Percentiles rank a stretch among this genome's conserved stretches.
phyloP scores from a whole-genome alignment of 495 filamentous ascomycete genomes.

The Lichina pygmaea region DNA sequence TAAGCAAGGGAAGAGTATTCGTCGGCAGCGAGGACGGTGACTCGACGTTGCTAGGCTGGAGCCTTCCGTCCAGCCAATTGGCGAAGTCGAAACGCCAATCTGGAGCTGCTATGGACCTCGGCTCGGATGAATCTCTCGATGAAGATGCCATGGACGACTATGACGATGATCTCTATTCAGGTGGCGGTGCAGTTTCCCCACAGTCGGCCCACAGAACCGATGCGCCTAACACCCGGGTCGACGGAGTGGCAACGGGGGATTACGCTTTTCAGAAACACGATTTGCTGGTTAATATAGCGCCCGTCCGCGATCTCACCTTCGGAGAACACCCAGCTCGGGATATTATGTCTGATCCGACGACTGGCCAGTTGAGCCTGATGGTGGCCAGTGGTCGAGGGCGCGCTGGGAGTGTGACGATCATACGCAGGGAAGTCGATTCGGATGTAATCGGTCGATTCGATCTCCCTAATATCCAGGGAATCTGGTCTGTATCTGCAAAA shows the following conservation, averaged over 20 bases:
- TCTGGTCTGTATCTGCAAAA: constrained; percentile 37
- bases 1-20: constrained; percentile 53
- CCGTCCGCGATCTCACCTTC: constrained; percentile 43
- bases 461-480: constrained; percentile 28
- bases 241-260: constrained; percentile 17
- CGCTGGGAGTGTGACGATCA: constrained; percentile 41
- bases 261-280: constrained; percentile 59
- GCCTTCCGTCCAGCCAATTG: constrained; percentile 21
- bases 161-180: constrained; percentile 46
- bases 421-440: constrained; percentile 51
- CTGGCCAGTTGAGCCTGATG: constrained; percentile 39
- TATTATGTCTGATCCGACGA: too few species aligned
- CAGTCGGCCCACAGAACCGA: constrained; percentile 6
- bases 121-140: constrained; percentile 21
- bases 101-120: constrained; percentile 24
- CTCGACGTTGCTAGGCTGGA: constrained; percentile 59
- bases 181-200: constrained; percentile 12
- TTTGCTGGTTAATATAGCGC: constrained; percentile 43
- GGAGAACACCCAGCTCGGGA: constrained; percentile 14
- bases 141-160: constrained; percentile 34
- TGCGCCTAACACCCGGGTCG: constrained; percentile 4
- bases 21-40: constrained; percentile 66
- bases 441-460: constrained; percentile 30
- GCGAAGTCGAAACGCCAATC: constrained; percentile 20
- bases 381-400: constrained; percentile 39